Conservation (phyloP, 345 rosid species). For the Dipteronia sinensis region DNA sequence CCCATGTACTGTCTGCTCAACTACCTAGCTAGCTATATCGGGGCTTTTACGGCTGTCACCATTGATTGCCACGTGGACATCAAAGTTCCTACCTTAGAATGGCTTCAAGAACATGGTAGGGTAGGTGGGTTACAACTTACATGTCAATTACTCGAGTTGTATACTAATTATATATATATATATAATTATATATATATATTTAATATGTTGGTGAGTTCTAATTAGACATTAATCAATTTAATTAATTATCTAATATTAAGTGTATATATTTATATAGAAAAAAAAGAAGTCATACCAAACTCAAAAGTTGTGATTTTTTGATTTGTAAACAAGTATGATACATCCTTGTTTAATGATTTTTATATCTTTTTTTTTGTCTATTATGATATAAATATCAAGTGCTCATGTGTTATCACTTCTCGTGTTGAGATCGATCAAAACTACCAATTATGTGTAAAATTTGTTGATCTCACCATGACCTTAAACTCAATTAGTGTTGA, state of each 20-base stretch:
- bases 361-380: too few species aligned
- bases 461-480: too few species aligned
- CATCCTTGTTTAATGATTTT: background rate
- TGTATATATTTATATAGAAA: background rate
- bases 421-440: too few species aligned
- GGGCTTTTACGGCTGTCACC: background rate
- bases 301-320: background rate
- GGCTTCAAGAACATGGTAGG: background rate
- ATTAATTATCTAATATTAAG: too few species aligned
- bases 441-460: too few species aligned
- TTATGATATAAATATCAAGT: too few species aligned
- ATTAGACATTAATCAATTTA: background rate
- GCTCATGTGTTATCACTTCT: too few species aligned
- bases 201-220: background rate
- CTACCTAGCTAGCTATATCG: background rate
- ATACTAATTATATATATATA: too few species aligned
- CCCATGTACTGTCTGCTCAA: background rate
- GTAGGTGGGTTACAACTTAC: background rate
- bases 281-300: background rate
- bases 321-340: background rate
- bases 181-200: too few species aligned
- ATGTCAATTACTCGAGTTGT: constrained; percentile 1
- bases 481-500: too few species aligned
- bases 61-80: background rate
- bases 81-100: background rate